Base-by-base conservation (phyloP, 257 asterid genomes). In the Solanum tarijense region DNA sequence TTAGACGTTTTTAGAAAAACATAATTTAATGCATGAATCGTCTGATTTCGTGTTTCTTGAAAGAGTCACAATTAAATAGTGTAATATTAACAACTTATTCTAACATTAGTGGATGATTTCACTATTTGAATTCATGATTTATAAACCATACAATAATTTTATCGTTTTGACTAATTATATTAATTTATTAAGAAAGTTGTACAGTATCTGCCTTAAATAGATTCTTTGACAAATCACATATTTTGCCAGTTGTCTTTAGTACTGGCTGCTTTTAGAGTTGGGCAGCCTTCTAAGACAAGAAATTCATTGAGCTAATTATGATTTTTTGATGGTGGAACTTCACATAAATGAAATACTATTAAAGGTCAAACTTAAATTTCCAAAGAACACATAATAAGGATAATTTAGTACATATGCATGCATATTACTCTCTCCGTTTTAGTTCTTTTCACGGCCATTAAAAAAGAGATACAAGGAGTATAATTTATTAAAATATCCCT, bases 31-130 rank as follows among this genome's bases (percentile, higher is more conserved):
- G 1, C 18, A 46, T 46, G 7, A 46, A 13, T 46, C 6, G 0
- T 46, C 55, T 46, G 7, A n/a, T 72, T 32, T 74, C 10, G 66
- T 7, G 0, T 55, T 55, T 0, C 11, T 41, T 11, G 4, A 0
- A 41, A 41, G 48, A 41, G 14, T 41, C 48, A 41, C 48, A 41
- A 41, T 41, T 5, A 11, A 41, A 41, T 41, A 55, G 6, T n/a
- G 32, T 10, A 65, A 10, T 25, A 13, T 2, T 5, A n/a, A 1
- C 18, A 7, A n/a, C 7, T n/a, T 12, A 25, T 27, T 16, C 4
- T 31, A 13, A 31, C 6, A 7, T 9, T 16, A 29, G 9, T 20
- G 4, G 1, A 16, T 18, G 2, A 8, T 72, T 71, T 7, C 6
- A 71, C n/a, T 4, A 2, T 8, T 73, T 38, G 2, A 34, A 73